Evolutionary conservation across 306 rosid genomes (phyloP).

Genomic region (Quercus glauca): DNA sequence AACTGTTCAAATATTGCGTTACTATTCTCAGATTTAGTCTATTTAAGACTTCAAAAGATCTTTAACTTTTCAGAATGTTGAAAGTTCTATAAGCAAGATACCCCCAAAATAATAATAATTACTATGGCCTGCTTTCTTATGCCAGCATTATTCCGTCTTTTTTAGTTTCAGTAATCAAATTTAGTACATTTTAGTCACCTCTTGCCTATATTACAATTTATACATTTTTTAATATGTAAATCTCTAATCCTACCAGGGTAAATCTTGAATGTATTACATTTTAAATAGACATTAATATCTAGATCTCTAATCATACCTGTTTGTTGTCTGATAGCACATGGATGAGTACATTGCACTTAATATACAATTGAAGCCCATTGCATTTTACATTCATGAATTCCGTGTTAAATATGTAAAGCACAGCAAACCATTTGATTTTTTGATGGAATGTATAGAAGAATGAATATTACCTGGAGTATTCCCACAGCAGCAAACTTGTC

Average conservation of each 20-base stretch:
- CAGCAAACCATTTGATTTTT: neutral
- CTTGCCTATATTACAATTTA: too few species aligned
- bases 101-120: too few species aligned
- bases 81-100: too few species aligned
- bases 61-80: too few species aligned
- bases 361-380: neutral
- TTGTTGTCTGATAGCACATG: neutral
- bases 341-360: neutral
- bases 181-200: too few species aligned
- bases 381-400: neutral
- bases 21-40: neutral
- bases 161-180: too few species aligned
- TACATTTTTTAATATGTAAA: too few species aligned
- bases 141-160: too few species aligned
- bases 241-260: too few species aligned
- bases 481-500: conserved; percentile 97
- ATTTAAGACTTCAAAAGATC: too few species aligned
- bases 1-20: neutral
- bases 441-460: neutral
- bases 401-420: neutral
- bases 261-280: neutral
- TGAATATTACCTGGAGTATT: conserved; percentile 69
- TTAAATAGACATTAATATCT: neutral
- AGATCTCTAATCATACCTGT: neutral
- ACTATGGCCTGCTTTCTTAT: too few species aligned